phyloP scores from a whole-genome alignment of 192 early-diverging fungal species.

The Gryganskiella cystojenkinii region DNA sequence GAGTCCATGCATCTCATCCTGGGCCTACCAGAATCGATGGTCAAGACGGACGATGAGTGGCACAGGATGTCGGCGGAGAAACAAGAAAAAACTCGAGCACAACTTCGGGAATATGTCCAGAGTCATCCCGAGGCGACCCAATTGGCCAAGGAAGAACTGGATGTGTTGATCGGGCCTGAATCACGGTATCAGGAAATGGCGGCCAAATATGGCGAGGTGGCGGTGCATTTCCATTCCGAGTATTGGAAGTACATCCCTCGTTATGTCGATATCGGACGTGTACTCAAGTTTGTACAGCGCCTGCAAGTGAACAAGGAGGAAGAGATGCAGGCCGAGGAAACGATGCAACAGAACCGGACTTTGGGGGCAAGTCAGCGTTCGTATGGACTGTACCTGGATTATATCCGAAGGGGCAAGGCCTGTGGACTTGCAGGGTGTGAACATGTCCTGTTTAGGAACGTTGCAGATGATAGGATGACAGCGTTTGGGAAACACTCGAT shows the following conservation, averaged over 20 bases:
- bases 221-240: not conserved
- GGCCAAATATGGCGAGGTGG: not conserved
- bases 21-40: not conserved
- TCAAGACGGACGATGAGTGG: not conserved
- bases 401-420: slow-evolving; percentile 3
- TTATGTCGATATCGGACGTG: not conserved
- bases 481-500: slow-evolving; percentile 2
- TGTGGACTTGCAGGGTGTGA: not conserved
- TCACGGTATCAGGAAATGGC: not conserved
- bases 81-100: not conserved
- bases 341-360: not conserved
- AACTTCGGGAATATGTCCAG: not conserved
- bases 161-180: not conserved
- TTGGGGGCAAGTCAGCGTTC: not conserved
- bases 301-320: slow-evolving; percentile 6
- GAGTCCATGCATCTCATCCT: not conserved
- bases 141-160: slow-evolving; percentile 3
- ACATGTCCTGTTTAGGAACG: not conserved
- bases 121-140: not conserved
- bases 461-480: not conserved
- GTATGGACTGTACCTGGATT: not conserved
- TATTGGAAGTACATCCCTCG: slow-evolving; percentile 9
- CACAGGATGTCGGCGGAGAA: not conserved
- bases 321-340: not conserved
- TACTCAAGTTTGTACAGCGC: not conserved